Base-by-base conservation (phyloP, 495 filamentous ascomycete species). In the Neurospora sp. region DNA sequence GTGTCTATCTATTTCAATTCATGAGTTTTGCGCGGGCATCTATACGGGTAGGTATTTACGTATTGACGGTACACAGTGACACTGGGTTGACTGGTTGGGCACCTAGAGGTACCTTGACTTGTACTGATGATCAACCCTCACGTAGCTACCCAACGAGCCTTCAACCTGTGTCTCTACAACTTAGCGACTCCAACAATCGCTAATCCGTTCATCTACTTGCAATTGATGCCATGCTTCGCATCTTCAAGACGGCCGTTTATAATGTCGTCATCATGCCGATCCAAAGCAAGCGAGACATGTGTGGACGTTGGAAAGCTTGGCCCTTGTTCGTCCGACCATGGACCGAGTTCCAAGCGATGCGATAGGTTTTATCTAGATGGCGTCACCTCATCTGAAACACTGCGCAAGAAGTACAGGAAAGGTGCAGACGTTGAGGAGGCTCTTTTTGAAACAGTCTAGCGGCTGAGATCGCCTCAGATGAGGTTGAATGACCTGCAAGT, bases 11-110 rank as follows among this genome's bases (percentile, higher is more conserved):
- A 31, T 31, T 31, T 31, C 27, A 31, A 31, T 31, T 31, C 27
- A 0, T 22, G 3, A 9, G n/a, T 10, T 42, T 9, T 48, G 44
- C 18, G 3, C 0, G 18, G 0, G 44, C n/a, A 0, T 22, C 0
- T 48, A 48, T 3, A 48, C 44, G 0, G n/a, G 8, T 10, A 4
- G n/a, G 8, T 10, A 10, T 22, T 0, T 0, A 20, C 8, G 44
- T 10, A 48, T 9, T 44, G 44, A 22, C 14, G 40, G n/a, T 48
- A 48, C n/a, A 48, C n/a, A 10, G n/a, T 45, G 44, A 20, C 4
- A 48, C 7, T n/a, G n/a, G 44, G n/a, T 48, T 20, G 44, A 48
- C 44, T 48, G 53, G 27, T 65, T 65, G 53, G 53, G 53, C 53
- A 65, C 1, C 20, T 31, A 31, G 27, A 31, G 27, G 27, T 31